Percentiles rank a stretch among this genome's conserved stretches.
These are phyloP conservation scores for Polymyxa betae DNA, from an alignment of 208 protist genomes.

Conservation along the genomic window DNA sequence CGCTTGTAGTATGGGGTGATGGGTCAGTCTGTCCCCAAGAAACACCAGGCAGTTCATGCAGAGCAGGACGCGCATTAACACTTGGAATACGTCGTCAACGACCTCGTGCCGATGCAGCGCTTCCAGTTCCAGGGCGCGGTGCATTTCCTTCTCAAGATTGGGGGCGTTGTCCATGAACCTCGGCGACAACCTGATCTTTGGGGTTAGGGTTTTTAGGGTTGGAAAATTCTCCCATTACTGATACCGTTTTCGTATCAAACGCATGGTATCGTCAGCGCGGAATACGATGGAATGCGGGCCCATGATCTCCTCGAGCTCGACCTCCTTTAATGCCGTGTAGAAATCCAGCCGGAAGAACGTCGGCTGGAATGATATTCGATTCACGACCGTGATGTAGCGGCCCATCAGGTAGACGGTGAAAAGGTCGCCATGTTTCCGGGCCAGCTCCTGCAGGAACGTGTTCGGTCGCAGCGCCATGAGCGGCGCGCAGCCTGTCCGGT, in stretches of 20 bases:
- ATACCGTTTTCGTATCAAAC: background rate
- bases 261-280: conserved; percentile 18
- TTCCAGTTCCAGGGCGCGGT: background rate
- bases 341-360: conserved; percentile 20
- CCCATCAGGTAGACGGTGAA: conserved; percentile 16
- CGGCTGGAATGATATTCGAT: conserved; percentile 20
- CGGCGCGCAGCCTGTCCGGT: background rate
- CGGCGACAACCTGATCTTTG: background rate
- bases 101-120: background rate
- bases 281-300: background rate
- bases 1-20: background rate
- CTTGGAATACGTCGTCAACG: conserved; percentile 15
- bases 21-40: background rate
- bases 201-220: background rate
- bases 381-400: conserved; percentile 7
- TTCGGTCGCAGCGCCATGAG: background rate
- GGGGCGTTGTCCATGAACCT: background rate
- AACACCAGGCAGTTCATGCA: background rate
- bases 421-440: background rate
- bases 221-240: too few relatives aligned
- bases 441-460: background rate
- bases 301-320: conserved; percentile 21
- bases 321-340: background rate
- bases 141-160: conserved; percentile 1
- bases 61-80: conserved; percentile 30